Evolutionary conservation across 768 basidiomycete species (phyloP).

Genomic region (Suillus spraguei): DNA sequence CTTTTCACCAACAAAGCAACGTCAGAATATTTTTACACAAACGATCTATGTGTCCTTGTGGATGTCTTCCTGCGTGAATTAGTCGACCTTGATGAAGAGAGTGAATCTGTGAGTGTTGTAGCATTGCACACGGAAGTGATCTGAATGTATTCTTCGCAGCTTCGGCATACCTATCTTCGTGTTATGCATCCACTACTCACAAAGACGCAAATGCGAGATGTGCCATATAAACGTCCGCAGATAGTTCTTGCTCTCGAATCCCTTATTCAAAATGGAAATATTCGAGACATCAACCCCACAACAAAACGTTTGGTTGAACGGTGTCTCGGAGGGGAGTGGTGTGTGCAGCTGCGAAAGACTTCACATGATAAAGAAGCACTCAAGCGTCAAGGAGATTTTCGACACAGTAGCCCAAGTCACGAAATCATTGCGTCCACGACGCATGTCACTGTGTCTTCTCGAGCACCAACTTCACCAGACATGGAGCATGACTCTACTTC

Average conservation of each 20-base stretch:
- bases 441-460: conserved; percentile 33
- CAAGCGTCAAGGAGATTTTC: conserved; percentile 29
- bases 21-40: conserved; percentile 97
- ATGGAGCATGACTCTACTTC: conserved; percentile 25
- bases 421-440: conserved; percentile 42
- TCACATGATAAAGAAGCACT: conserved; percentile 30
- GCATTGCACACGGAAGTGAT: neutral
- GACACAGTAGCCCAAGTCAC: conserved; percentile 46
- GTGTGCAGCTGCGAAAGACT: conserved; percentile 61
- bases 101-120: conserved; percentile 73
- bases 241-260: conserved; percentile 84
- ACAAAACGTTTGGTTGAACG: conserved; percentile 91
- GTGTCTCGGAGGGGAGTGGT: conserved; percentile 88
- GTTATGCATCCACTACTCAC: conserved; percentile 94
- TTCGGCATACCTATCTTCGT: conserved; percentile 96
- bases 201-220: conserved; percentile 83
- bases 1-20: conserved; percentile 93
- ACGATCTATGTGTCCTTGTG: conserved; percentile 93
- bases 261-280: conserved; percentile 68
- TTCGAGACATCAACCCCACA: conserved; percentile 84
- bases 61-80: conserved; percentile 98
- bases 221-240: conserved; percentile 91
- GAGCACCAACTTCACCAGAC: conserved; percentile 16
- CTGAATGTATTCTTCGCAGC: conserved; percentile 34
- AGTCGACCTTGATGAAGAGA: conserved; percentile 88